Conservation (phyloP, 768 basidiomycete genomes). For the Lactarius hengduanensis region DNA sequence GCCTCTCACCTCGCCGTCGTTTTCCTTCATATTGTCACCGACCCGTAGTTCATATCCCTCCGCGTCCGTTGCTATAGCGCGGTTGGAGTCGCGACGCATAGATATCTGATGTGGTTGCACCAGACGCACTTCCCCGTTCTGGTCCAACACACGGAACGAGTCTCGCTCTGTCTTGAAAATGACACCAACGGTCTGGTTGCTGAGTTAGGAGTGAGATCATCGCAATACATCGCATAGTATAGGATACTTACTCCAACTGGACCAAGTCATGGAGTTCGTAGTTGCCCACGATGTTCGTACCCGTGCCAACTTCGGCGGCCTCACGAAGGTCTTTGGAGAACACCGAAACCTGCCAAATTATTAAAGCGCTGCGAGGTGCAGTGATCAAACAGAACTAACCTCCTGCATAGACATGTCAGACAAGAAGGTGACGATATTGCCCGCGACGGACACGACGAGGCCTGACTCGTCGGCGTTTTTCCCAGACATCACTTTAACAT, state of each 20-base stretch:
- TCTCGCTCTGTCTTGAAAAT: conserved; percentile 97
- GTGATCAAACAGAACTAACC: conserved; percentile 42
- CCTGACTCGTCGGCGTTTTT: conserved; percentile 95
- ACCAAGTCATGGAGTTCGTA: conserved; percentile 97
- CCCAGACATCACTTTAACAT: conserved; percentile 97
- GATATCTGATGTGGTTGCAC: conserved; percentile 95
- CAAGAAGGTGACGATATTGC: conserved; percentile 91
- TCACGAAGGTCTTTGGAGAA: conserved; percentile 97
- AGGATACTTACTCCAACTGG: conserved; percentile 82
- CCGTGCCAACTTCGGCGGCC: conserved; percentile 94
- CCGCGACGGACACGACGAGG: conserved; percentile 87
- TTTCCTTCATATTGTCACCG: conserved; percentile 91
- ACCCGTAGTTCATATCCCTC: conserved; percentile 83
- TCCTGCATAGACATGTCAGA: conserved; percentile 98
- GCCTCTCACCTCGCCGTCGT: conserved; percentile 73
- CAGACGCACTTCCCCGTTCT: conserved; percentile 83
- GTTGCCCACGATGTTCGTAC: conserved; percentile 85
- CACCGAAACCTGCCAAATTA: conserved; percentile 71
- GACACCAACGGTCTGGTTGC: conserved; percentile 91
- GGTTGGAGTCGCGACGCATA: conserved; percentile 78
- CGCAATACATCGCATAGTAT: conserved; percentile 17
- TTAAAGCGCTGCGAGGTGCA: neutral
- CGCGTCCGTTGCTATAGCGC: conserved; percentile 85
- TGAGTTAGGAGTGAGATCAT: conserved; percentile 35
- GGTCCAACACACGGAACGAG: conserved; percentile 94